Percentiles rank a stretch among this genome's conserved stretches.
Evolutionary conservation across 768 basidiomycete genomes (phyloP).

Genomic region (Termitomyces bulborhizus): DNA sequence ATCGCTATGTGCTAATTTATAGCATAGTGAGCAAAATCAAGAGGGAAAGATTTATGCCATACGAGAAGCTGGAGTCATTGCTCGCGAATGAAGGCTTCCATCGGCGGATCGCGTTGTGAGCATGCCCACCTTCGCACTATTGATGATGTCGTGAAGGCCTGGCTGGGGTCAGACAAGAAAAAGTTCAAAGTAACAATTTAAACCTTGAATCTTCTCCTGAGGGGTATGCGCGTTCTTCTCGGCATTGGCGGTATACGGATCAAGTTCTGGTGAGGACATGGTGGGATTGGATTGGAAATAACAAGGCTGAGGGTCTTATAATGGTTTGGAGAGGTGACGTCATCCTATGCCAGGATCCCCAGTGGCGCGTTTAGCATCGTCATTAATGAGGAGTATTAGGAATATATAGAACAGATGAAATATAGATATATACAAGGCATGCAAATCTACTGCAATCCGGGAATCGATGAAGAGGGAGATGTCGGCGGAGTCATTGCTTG

Average conservation of each 20-base stretch:
- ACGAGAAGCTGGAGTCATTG: slow-evolving; percentile 75
- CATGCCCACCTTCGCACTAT: slow-evolving; percentile 64
- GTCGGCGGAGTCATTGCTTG: slow-evolving; percentile 49
- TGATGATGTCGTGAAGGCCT: slow-evolving; percentile 64
- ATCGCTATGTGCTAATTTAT: slow-evolving; percentile 31
- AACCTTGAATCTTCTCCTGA: slow-evolving; percentile 63
- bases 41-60: slow-evolving; percentile 16
- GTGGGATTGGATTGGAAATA: neutral
- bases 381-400: slow-evolving; percentile 10
- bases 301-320: slow-evolving; percentile 12
- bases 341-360: slow-evolving; percentile 3
- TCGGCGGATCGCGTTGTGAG: slow-evolving; percentile 64
- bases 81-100: slow-evolving; percentile 72
- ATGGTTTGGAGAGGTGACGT: slow-evolving; percentile 14
- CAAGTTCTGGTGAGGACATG: slow-evolving; percentile 37
- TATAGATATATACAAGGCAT: slow-evolving; percentile 27
- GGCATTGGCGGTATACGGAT: slow-evolving; percentile 67
- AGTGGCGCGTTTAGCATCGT: slow-evolving; percentile 4
- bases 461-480: slow-evolving; percentile 29
- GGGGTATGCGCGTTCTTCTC: slow-evolving; percentile 51
- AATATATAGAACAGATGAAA: slow-evolving; percentile 26
- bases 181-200: neutral
- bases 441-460: slow-evolving; percentile 45
- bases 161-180: slow-evolving; percentile 11
- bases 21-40: neutral